Base-by-base conservation (phyloP, 140 eudicot genomes). In the Stevia rebaudiana region DNA sequence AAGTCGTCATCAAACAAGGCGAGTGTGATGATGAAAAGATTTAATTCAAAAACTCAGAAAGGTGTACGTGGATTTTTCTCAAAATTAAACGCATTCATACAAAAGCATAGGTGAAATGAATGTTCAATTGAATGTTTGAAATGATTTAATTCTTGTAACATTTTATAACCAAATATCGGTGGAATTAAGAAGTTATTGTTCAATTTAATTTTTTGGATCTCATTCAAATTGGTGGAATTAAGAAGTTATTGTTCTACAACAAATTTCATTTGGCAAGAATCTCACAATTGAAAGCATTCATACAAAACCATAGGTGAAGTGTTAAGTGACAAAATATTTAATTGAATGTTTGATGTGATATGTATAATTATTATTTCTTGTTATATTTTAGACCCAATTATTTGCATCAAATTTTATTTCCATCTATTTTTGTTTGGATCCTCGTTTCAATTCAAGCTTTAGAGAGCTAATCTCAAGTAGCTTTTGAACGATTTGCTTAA, bases 281-380 rank as follows among this genome's bases (percentile, higher is more conserved):
- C 47, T 30, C 61, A 11, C 79, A 79, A 64, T 2, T 79, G 58
- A 47, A 73, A 25, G 80, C 83, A 63, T 17, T 68, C 54, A 75
- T 76, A 65, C 85, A 78, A 17, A 82, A 73, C 12, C 71, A 82
- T 47, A 74, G 88, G 54, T 81, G 70, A 61, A 47, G 16, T 22
- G 65, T n/a, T n/a, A n/a, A n/a, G n/a, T n/a, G n/a, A n/a, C n/a
- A n/a, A n/a, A 19, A n/a, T 55, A 5, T 22, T 55, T 43, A 9
- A 0, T 63, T 13, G 19, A 13, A 50, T 25, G 54, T 62, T 30
- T 64, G 13, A 11, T 7, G 33, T 18, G 56, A 18, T 21, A n/a
- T n/a, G n/a, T n/a, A n/a, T n/a, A n/a, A n/a, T n/a, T n/a, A n/a
- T 40, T 36, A 37, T 3, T 52, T 19, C 6, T 21, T 16, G 10